These are phyloP conservation scores for Mediolabrus comicus DNA, from an alignment of 108 stramenopile species.

Conservation along the genomic window DNA sequence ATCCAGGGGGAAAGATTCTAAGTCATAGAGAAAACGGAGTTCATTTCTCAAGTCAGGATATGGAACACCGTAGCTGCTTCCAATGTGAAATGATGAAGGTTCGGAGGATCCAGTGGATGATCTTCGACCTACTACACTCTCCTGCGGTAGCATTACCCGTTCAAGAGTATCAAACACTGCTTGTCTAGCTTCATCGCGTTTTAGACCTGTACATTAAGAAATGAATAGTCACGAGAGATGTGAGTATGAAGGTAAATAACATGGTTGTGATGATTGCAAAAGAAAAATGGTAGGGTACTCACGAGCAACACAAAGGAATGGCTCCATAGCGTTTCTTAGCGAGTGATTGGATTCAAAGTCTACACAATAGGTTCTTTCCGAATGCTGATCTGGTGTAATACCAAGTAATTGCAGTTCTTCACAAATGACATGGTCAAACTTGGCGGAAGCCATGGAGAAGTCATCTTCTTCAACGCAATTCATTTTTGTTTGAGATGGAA, in stretches of 20 bases:
- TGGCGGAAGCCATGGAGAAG: not conserved
- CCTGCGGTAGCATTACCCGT: constrained; percentile 12
- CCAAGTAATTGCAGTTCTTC: constrained; percentile 15
- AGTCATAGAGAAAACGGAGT: constrained; percentile 66
- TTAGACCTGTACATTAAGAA: constrained; percentile 21
- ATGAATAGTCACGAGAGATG: not conserved
- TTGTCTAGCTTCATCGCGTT: constrained; percentile 38
- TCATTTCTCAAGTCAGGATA: constrained; percentile 61
- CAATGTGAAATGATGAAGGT: constrained; percentile 36
- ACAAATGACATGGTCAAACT: constrained; percentile 27
- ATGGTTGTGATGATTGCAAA: too few relatives aligned
- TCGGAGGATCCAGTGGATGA: not conserved
- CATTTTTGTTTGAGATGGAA: constrained; percentile 23
- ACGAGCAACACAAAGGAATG: constrained; percentile 42
- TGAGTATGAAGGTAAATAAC: too few relatives aligned
- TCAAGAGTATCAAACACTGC: constrained; percentile 25
- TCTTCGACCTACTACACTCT: constrained; percentile 1
- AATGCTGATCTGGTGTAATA: constrained; percentile 1
- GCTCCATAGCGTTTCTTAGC: constrained; percentile 44
- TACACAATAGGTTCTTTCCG: constrained; percentile 11
- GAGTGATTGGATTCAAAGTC: constrained; percentile 17
- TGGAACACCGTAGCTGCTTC: constrained; percentile 64
- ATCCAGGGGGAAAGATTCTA: constrained; percentile 63
- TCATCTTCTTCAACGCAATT: constrained; percentile 23
- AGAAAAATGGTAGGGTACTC: constrained; percentile 4